A percentile compares a stretch with the other conserved stretches of the same genome.
Conservation (phyloP, 352 stramenopile genomes). For the Pythium aristosporum region DNA sequence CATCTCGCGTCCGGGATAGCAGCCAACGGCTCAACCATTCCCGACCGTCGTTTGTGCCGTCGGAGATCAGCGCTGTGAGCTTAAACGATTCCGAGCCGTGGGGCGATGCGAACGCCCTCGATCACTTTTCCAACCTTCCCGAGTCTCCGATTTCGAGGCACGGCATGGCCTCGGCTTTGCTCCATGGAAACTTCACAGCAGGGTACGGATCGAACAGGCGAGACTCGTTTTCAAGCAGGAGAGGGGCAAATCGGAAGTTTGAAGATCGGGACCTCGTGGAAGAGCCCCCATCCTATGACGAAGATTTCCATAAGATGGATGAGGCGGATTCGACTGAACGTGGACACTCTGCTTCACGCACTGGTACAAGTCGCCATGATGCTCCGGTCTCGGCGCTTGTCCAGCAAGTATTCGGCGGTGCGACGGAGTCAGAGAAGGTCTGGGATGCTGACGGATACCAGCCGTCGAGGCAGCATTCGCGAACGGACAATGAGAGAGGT, state of each 20-base stretch:
- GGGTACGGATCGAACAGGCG: background rate
- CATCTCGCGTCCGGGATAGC: background rate
- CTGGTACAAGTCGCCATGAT: constrained; percentile 6
- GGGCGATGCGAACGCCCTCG: constrained; percentile 30
- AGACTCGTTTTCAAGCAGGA: background rate
- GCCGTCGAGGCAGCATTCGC: background rate
- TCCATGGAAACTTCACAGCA: background rate
- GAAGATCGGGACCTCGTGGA: constrained; percentile 2
- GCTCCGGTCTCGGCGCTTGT: constrained; percentile 51
- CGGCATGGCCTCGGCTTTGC: constrained; percentile 11
- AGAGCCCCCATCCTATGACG: background rate
- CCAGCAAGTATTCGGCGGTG: constrained; percentile 52
- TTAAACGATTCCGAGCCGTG: constrained; percentile 81
- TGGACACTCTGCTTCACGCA: background rate
- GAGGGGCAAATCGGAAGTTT: background rate
- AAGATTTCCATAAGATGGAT: background rate
- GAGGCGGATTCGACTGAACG: background rate
- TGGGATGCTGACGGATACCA: background rate
- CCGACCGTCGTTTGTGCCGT: constrained; percentile 30
- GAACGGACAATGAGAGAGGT: background rate
- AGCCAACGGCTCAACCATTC: background rate
- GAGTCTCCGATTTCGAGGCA: constrained; percentile 31
- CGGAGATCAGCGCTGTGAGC: constrained; percentile 72
- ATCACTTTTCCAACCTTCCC: constrained; percentile 44
- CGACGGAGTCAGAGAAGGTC: background rate